Percentiles rank a stretch among this genome's conserved stretches.
Conservation (phyloP, 2,329 filamentous ascomycete genomes). For the Colletotrichum incanum region DNA sequence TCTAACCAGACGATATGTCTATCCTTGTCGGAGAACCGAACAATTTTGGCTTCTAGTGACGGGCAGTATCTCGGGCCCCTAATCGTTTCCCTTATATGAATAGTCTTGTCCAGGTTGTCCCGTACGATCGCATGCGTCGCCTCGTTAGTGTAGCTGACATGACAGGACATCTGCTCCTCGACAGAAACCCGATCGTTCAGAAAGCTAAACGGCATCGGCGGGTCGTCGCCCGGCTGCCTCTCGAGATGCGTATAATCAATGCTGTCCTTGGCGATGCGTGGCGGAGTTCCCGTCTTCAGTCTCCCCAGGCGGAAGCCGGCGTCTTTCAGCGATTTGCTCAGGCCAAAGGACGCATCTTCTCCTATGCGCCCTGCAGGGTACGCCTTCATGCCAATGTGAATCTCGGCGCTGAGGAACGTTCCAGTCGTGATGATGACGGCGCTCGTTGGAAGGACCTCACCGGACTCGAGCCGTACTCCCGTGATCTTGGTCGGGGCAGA, state of each 20-base stretch:
- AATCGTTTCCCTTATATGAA: slow-evolving; percentile 96
- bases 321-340: slow-evolving; percentile 90
- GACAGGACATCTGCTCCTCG: slow-evolving; percentile 86
- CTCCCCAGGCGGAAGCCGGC: slow-evolving; percentile 92
- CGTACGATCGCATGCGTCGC: slow-evolving; percentile 87
- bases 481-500: slow-evolving; percentile 70
- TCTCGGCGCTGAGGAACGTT: slow-evolving; percentile 95
- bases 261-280: slow-evolving; percentile 83
- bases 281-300: slow-evolving; percentile 96
- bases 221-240: slow-evolving; percentile 84
- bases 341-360: slow-evolving; percentile 90
- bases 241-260: slow-evolving; percentile 85
- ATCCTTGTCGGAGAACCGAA: slow-evolving; percentile 86
- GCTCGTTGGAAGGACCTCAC: slow-evolving; percentile 84
- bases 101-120: slow-evolving; percentile 92
- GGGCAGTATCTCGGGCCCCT: slow-evolving; percentile 96
- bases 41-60: slow-evolving; percentile 93
- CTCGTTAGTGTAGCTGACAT: slow-evolving; percentile 89
- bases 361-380: slow-evolving; percentile 94
- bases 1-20: slow-evolving; percentile 96
- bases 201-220: slow-evolving; percentile 92
- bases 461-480: slow-evolving; percentile 89
- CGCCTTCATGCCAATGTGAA: slow-evolving; percentile 90
- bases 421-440: slow-evolving; percentile 96
- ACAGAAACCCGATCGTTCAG: slow-evolving; percentile 85